Percentiles rank a stretch among this genome's conserved stretches.
phyloP scores from a whole-genome alignment of 1,284 basidiomycete genomes.

The Ceratobasidium sp. region DNA sequence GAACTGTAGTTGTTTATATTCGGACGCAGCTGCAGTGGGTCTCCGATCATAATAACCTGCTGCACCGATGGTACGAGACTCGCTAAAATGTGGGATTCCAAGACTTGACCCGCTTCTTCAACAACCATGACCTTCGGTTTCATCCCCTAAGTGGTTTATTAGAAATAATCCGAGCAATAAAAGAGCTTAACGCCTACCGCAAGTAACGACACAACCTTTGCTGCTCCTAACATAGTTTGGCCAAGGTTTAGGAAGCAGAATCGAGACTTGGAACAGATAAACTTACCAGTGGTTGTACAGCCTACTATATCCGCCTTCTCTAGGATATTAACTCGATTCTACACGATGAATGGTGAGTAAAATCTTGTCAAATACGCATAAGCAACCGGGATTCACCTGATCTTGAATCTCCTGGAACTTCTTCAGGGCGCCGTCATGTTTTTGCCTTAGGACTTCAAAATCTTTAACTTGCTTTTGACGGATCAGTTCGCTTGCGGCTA shows the following conservation, averaged over 20 bases:
- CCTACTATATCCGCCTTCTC: slow-evolving; percentile 50
- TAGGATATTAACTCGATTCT: slow-evolving; percentile 42
- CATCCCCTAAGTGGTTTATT: too few relatives aligned
- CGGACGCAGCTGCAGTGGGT: slow-evolving; percentile 77
- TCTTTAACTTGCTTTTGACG: slow-evolving; percentile 59
- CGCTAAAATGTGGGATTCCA: slow-evolving; percentile 77
- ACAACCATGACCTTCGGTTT: slow-evolving; percentile 70
- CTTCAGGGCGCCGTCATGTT: slow-evolving; percentile 53
- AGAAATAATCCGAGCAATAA: too few relatives aligned
- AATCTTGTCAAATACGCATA: too few relatives aligned
- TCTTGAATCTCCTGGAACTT: slow-evolving; percentile 58
- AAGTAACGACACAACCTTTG: slow-evolving; percentile 50
- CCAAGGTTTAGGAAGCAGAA: background rate
- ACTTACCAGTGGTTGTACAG: slow-evolving; percentile 52
- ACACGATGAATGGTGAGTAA: too few relatives aligned
- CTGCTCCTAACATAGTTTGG: slow-evolving; percentile 47
- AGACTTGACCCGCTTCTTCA: slow-evolving; percentile 82
- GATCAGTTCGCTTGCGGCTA: slow-evolving; percentile 42
- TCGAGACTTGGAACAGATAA: background rate
- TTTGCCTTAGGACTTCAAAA: slow-evolving; percentile 57
- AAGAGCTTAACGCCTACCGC: slow-evolving; percentile 14
- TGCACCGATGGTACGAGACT: slow-evolving; percentile 46
- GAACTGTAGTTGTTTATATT: slow-evolving; percentile 74
- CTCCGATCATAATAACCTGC: slow-evolving; percentile 77
- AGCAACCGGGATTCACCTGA: too few relatives aligned